Conservation (phyloP, 2,329 filamentous ascomycete genomes). For the Cyanodermella asteris region DNA sequence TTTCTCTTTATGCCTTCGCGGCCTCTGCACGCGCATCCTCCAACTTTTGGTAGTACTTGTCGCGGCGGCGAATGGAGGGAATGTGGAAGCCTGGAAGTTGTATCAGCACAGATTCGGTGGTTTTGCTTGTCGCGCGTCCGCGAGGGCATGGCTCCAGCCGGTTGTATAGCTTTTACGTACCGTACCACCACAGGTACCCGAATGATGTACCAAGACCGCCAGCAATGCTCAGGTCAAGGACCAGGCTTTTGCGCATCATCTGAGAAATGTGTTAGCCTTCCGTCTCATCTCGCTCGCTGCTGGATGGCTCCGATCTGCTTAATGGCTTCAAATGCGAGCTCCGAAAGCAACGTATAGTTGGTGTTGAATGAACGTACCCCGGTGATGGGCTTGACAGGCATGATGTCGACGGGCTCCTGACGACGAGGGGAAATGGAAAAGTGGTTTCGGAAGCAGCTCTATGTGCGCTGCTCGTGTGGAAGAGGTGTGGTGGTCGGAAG, state of each 20-base stretch:
- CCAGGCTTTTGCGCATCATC: conserved; percentile 44
- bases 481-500: too few species aligned
- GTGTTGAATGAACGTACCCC: conserved; percentile 4
- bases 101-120: not conserved
- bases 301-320: not conserved
- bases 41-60: conserved; percentile 40
- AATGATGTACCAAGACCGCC: conserved; percentile 39
- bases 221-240: conserved; percentile 44
- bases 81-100: conserved; percentile 36
- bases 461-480: too few species aligned
- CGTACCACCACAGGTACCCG: conserved; percentile 49
- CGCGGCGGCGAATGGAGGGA: conserved; percentile 39
- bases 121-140: too few species aligned
- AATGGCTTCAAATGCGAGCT: not conserved
- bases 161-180: conserved; percentile 16
- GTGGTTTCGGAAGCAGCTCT: too few species aligned
- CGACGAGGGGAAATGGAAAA: too few species aligned
- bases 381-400: conserved; percentile 8
- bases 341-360: not conserved
- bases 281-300: not conserved
- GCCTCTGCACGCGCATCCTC: conserved; percentile 34
- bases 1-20: not conserved
- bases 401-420: too few species aligned
- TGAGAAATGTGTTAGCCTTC: conserved; percentile 11
- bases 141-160: too few species aligned